A percentile compares a stretch with the other conserved stretches of the same genome.
These are phyloP conservation scores for Chalara sp. DNA, from an alignment of 2,329 filamentous ascomycete genomes.

Conservation along the genomic window DNA sequence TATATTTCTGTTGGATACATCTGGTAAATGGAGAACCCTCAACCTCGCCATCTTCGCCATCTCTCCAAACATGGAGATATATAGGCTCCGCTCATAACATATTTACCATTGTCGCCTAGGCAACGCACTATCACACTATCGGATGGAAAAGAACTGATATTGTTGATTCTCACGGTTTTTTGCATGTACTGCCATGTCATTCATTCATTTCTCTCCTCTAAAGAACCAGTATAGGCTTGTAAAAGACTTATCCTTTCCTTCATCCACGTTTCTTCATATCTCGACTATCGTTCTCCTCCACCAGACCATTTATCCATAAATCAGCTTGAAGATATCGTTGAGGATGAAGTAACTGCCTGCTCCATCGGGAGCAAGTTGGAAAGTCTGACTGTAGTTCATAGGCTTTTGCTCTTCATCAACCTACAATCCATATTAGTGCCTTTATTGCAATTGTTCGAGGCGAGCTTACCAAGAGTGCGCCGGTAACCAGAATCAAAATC, in stretches of 20 bases:
- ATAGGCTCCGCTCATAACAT: too few species aligned
- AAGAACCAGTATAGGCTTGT: conserved; percentile 18
- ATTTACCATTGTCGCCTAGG: too few species aligned
- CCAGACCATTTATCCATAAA: conserved; percentile 46
- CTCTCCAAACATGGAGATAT: too few species aligned
- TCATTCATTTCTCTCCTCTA: conserved; percentile 11
- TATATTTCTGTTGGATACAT: too few species aligned
- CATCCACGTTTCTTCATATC: conserved; percentile 25
- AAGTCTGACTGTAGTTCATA: conserved; percentile 87
- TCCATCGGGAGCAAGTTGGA: conserved; percentile 71
- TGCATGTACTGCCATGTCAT: conserved; percentile 7
- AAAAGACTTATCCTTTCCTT: conserved; percentile 9
- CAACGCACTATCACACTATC: too few species aligned
- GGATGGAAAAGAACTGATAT: not conserved
- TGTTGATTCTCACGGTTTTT: not conserved
- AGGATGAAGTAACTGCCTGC: conserved; percentile 73
- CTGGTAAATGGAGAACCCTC: too few species aligned
- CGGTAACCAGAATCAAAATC: conserved; percentile 84
- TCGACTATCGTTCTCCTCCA: not conserved
- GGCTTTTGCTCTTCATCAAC: conserved; percentile 79
- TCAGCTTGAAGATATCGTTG: conserved; percentile 93
- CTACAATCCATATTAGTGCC: conserved; percentile 35
- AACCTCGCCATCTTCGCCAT: too few species aligned
- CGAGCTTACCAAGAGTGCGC: conserved; percentile 66
- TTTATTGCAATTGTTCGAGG: conserved; percentile 7